These are phyloP conservation scores for Fagopyrum tataricum DNA, from an alignment of 148 eudicot species.

Conservation along the genomic window DNA sequence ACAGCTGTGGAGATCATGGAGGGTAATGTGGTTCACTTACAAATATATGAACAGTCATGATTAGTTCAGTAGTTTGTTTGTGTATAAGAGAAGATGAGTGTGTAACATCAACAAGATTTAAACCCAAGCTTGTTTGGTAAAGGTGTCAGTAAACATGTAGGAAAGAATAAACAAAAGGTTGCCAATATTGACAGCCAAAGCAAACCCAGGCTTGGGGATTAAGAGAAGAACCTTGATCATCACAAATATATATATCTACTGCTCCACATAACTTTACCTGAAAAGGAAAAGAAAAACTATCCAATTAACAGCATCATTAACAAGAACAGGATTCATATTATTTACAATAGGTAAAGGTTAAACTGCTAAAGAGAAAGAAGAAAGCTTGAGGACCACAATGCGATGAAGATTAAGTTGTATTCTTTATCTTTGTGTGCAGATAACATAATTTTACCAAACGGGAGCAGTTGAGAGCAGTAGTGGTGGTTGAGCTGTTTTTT, in stretches of 20 bases:
- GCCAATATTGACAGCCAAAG: not conserved
- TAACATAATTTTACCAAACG: slow-evolving; percentile 11
- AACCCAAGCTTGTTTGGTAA: not conserved
- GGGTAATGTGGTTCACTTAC: not conserved
- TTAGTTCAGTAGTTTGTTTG: slow-evolving; percentile 4
- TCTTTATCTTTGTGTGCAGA: not conserved
- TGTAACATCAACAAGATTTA: not conserved
- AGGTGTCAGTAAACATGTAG: slow-evolving; percentile 4
- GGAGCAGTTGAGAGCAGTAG: slow-evolving; percentile 6
- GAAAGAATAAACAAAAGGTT: not conserved
- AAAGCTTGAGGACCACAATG: not conserved
- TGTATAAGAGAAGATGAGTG: not conserved
- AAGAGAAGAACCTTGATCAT: slow-evolving; percentile 1
- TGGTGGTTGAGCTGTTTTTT: not conserved
- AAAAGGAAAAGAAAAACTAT: not conserved
- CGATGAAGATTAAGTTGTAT: not conserved
- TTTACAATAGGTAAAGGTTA: not conserved
- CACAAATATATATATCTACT: slow-evolving; percentile 3
- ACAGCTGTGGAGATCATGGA: slow-evolving; percentile 4
- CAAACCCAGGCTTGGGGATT: slow-evolving; percentile 3
- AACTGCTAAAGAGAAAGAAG: not conserved
- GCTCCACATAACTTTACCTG: not conserved
- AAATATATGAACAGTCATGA: slow-evolving; percentile 7
- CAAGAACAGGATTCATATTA: not conserved
- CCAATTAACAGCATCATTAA: not conserved